A percentile compares a stretch with the other conserved stretches of the same genome.
Conservation (phyloP, 306 rosid genomes). For the Prosopis cineraria region DNA sequence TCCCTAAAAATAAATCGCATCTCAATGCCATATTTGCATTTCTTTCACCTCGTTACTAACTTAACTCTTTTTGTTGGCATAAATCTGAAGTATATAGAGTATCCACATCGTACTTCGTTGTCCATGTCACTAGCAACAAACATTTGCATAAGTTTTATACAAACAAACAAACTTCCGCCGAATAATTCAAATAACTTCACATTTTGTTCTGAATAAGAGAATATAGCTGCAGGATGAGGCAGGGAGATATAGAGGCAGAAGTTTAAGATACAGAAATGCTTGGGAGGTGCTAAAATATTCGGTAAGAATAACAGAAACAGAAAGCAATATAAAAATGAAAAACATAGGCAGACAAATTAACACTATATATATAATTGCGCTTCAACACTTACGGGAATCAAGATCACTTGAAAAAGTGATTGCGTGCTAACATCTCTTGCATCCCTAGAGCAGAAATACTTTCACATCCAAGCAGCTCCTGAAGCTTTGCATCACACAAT, state of each 20-base stretch:
- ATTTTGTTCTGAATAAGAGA: slow-evolving; percentile 1
- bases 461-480: slow-evolving; percentile 71
- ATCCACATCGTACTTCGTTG: background rate
- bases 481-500: slow-evolving; percentile 73
- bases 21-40: background rate
- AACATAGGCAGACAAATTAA: background rate
- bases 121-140: background rate
- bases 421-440: slow-evolving; percentile 63
- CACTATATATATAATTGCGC: slow-evolving; percentile 19
- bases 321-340: background rate
- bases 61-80: background rate
- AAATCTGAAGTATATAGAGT: background rate
- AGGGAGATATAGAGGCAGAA: background rate
- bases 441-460: slow-evolving; percentile 75
- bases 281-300: background rate
- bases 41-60: background rate
- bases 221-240: background rate
- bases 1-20: background rate
- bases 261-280: background rate
- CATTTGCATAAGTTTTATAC: background rate
- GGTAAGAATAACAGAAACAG: background rate
- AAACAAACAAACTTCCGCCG: background rate
- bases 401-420: slow-evolving; percentile 58
- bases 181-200: background rate
- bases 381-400: slow-evolving; percentile 45